Evolutionary conservation across 495 filamentous ascomycete species (phyloP), one percentile per base, ranked within the genome.

Genomic region (Chaetomium tenue): DNA sequence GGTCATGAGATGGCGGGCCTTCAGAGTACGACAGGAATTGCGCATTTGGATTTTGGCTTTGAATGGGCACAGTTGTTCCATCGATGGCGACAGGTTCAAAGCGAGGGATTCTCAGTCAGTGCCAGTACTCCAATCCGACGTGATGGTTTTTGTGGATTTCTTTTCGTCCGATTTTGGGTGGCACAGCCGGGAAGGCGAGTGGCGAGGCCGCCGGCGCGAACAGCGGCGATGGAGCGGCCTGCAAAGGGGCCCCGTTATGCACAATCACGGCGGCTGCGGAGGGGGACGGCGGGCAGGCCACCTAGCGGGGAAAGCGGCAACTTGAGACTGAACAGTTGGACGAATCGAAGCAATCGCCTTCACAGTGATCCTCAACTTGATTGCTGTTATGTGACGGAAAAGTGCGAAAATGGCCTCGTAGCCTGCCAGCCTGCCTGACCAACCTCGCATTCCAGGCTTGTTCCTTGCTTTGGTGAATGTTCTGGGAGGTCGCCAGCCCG

Each of bases 151-250:
- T 50, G 28, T 47, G 44, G 44, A 5, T 4, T 20, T 47, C 20
- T 30, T 33, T 39, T 16, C 53, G 53, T 37, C 53, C 20, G 55
- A 15, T 42, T 13, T 44, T 44, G 9, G 6, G 28, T 37, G 33
- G 3, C 22, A 16, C 20, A 6, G 5, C 11, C 54, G 16, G 55
- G 20, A 44, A 44, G 55, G 55, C 23, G 37, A 26, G 55, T 58
- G 55, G 55, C 55, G 55, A 58, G 55, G 20, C 55, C 39, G n/a
- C 55, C 13, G 37, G 53, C 53, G 28, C 53, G 33, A 56, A 23
- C 6, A 33, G 51, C 26, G 51, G 51, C 28, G 51, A n/a, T 16
- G 33, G 28, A 40, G 9, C 16, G 53, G 53, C 20, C 53, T 20
- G 18, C 4, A 39, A 39, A 9, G n/a, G 28, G 30, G 53, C 30